Percentiles rank a stretch among this genome's conserved stretches.
Conservation (phyloP, 2,329 filamentous ascomycete species). For the Microsporum canis region DNA sequence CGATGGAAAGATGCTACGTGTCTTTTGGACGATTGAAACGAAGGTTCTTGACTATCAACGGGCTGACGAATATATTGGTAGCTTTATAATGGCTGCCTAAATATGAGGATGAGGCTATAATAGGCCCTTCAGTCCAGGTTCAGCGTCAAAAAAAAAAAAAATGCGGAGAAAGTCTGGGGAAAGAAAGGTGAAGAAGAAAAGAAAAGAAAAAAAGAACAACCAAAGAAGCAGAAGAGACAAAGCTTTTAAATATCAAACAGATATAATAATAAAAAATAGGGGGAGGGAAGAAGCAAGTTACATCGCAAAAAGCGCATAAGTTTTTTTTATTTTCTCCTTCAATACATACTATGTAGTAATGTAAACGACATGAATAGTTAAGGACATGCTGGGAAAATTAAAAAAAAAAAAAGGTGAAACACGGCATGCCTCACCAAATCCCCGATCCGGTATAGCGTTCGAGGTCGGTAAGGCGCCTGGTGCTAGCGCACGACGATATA, state of each 20-base stretch:
- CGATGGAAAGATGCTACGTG: background rate
- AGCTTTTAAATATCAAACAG: background rate
- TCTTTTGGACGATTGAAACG: background rate
- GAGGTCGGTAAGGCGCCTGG: too few species aligned
- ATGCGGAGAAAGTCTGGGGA: conserved; percentile 2
- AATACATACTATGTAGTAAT: background rate
- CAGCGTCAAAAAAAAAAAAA: background rate
- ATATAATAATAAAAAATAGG: background rate
- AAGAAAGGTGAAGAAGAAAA: background rate
- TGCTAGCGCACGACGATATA: too few species aligned
- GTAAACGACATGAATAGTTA: background rate
- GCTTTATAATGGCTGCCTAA: background rate
- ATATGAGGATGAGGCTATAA: background rate
- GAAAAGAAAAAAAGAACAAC: background rate
- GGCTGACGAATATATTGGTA: background rate
- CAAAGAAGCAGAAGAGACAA: background rate
- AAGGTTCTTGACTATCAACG: background rate
- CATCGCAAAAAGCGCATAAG: background rate
- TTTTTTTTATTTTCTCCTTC: background rate
- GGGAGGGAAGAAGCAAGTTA: background rate
- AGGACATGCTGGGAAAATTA: background rate
- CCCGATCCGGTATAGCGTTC: too few species aligned
- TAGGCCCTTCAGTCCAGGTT: background rate
- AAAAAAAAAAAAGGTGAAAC: background rate
- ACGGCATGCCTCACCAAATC: background rate